Conservation (phyloP, 2,329 filamentous ascomycete genomes). For the Penicillium sp. region DNA sequence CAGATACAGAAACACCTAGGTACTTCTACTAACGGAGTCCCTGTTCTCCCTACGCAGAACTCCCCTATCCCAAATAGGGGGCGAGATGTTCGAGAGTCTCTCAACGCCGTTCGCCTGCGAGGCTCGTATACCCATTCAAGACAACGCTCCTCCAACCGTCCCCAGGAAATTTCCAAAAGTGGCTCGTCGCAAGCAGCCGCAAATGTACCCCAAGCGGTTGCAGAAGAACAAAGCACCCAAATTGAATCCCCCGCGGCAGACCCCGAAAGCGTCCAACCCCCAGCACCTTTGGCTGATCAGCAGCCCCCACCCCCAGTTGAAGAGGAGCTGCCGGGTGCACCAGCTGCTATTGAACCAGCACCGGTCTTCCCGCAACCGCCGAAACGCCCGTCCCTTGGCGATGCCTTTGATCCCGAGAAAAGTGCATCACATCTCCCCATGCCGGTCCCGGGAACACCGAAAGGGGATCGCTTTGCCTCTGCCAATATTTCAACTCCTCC, state of each 20-base stretch:
- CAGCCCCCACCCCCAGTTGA: slow-evolving; percentile 40
- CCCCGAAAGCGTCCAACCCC: slow-evolving; percentile 24
- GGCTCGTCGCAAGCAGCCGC: slow-evolving; percentile 46
- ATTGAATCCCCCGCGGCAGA: slow-evolving; percentile 37
- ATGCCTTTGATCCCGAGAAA: slow-evolving; percentile 43
- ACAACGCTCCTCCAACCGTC: slow-evolving; percentile 55
- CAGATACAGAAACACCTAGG: slow-evolving; percentile 95
- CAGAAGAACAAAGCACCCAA: slow-evolving; percentile 44
- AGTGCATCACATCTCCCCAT: slow-evolving; percentile 20
- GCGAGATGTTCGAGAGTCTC: slow-evolving; percentile 73
- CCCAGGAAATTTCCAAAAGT: slow-evolving; percentile 60
- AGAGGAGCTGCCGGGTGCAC: slow-evolving; percentile 41
- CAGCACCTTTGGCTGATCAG: slow-evolving; percentile 43
- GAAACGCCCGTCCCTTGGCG: slow-evolving; percentile 40
- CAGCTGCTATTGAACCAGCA: slow-evolving; percentile 59
- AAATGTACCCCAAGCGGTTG: slow-evolving; percentile 67
- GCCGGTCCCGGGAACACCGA: slow-evolving; percentile 34
- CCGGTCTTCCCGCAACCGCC: slow-evolving; percentile 55
- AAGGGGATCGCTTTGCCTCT: slow-evolving; percentile 25
- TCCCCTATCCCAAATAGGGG: slow-evolving; percentile 73
- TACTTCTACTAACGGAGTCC: slow-evolving; percentile 76
- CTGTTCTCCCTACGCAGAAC: slow-evolving; percentile 69
- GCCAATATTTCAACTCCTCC: slow-evolving; percentile 39
- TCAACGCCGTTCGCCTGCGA: slow-evolving; percentile 69
- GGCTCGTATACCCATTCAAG: slow-evolving; percentile 59